Base-by-base conservation (phyloP, 2,329 filamentous ascomycete genomes). In the Beauveria sp. region DNA sequence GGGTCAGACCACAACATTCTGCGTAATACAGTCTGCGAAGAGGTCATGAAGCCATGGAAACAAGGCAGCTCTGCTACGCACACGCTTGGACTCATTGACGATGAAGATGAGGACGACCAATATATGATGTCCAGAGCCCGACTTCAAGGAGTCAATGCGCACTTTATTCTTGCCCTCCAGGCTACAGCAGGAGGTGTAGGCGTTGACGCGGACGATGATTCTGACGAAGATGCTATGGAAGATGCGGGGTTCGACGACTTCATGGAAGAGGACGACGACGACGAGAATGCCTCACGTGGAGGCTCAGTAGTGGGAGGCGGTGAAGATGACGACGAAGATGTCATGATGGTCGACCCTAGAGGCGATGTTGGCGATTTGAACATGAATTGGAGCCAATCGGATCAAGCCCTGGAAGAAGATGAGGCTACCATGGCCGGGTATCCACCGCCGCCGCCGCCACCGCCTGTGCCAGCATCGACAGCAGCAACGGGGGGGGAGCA, bases 41-140 rank as follows among this genome's bases (percentile, higher is more conserved):
- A 99, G 73, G 83, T 98, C 69, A 84, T 99, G 64, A 89, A 88
- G 67, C 84, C 89, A 1, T 99, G 95, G 95, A 85, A 87, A 38
- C 85, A 88, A 66, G 95, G 95, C 6, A 98, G 95, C 70, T 83
- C 85, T 61, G 95, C 89, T 7, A 88, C 83, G 50, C 93, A 98
- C 72, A 88, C 86, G 22, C 45, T 69, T 22, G 74, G 74, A 3
- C 46, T 76, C 7, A 79, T 77, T 42, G 78, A 77, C 43, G 76
- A 77, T 31, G 73, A 77, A 56, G 78, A 79, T 16, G 77, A 79
- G 58, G 80, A 81, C 40, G 75, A 81, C 2, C 80, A 81, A 60
- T 75, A 78, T 14, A 76, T 78, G 34, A 75, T 77, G 4, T 75
- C 67, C 1, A 67, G 69, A 43, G 65, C 65, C 7, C 66, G 69